These are phyloP conservation scores for Periconia macrospinosa DNA, from an alignment of 2,329 filamentous ascomycete genomes.

Conservation along the genomic window DNA sequence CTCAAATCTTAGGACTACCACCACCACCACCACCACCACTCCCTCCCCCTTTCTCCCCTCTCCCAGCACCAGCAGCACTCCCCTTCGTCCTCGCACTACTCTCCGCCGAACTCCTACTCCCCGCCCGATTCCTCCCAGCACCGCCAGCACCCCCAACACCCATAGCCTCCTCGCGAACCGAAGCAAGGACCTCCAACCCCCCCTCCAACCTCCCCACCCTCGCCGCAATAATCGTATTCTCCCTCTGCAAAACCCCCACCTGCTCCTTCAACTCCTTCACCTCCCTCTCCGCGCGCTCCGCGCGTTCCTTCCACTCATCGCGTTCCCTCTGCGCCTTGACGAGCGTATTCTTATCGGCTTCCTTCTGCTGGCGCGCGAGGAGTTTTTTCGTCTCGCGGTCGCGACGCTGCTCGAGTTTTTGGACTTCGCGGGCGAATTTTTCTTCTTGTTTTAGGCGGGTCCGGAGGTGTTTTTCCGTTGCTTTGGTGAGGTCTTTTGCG, in stretches of 20 bases:
- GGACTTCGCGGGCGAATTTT: conserved; percentile 49
- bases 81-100: conserved; percentile 23
- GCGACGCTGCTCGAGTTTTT: conserved; percentile 69
- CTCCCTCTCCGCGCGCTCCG: conserved; percentile 52
- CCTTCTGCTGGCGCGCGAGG: conserved; percentile 64
- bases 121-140: conserved; percentile 25
- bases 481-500: conserved; percentile 59
- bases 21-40: conserved; percentile 3
- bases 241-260: conserved; percentile 58
- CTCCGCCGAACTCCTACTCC: conserved; percentile 25
- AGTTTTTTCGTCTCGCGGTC: conserved; percentile 65
- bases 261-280: conserved; percentile 54
- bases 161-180: conserved; percentile 32
- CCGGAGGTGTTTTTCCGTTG: conserved; percentile 64
- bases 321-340: conserved; percentile 51
- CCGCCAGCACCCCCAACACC: conserved; percentile 9
- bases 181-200: conserved; percentile 35
- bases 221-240: conserved; percentile 58
- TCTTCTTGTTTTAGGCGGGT: conserved; percentile 52
- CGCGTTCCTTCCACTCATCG: conserved; percentile 50
- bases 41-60: conserved; percentile 8
- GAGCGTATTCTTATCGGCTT: conserved; percentile 58
- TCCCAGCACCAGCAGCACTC: conserved; percentile 4
- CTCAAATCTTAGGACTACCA: not conserved
- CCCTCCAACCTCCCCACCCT: conserved; percentile 46